These are phyloP conservation scores for Pseudozyma tsukubaensis DNA, from an alignment of 1,284 basidiomycete species.

Conservation along the genomic window DNA sequence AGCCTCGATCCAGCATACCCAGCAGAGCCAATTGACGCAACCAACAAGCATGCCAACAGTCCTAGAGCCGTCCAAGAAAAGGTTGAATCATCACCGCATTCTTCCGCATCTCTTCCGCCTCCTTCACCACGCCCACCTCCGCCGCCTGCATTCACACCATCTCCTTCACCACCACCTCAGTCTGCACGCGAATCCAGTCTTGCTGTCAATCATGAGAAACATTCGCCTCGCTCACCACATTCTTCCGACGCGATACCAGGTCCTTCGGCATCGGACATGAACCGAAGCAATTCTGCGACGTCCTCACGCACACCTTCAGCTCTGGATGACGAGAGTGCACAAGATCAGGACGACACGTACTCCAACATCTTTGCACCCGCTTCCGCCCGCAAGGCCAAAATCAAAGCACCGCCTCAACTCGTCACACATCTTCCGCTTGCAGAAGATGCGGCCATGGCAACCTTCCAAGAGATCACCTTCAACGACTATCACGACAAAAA, in stretches of 20 bases:
- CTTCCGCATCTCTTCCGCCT: constrained; percentile 29
- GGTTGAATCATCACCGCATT: constrained; percentile 12
- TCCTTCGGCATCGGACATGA: constrained; percentile 6
- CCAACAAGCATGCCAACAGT: constrained; percentile 2
- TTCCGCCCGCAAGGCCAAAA: constrained; percentile 26
- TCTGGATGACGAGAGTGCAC: constrained; percentile 19
- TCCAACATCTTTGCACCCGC: constrained; percentile 17
- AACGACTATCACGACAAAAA: constrained; percentile 90
- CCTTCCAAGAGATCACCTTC: constrained; percentile 79
- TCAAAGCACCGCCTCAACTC: constrained; percentile 50
- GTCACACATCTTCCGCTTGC: constrained; percentile 56
- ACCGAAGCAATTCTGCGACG: constrained; percentile 6
- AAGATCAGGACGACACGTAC: constrained; percentile 15
- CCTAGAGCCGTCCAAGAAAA: constrained; percentile 4
- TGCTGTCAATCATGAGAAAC: not conserved
- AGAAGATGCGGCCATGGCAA: constrained; percentile 74
- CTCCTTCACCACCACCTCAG: constrained; percentile 38
- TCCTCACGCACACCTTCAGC: constrained; percentile 12
- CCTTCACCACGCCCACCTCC: constrained; percentile 31
- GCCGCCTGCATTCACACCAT: constrained; percentile 45
- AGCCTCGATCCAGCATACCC: not conserved
- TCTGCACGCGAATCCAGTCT: not conserved
- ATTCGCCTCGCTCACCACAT: constrained; percentile 4
- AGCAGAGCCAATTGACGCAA: not conserved
- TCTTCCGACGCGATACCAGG: not conserved